phyloP scores from a whole-genome alignment of 768 basidiomycete genomes.

The Podaxis sp. region DNA sequence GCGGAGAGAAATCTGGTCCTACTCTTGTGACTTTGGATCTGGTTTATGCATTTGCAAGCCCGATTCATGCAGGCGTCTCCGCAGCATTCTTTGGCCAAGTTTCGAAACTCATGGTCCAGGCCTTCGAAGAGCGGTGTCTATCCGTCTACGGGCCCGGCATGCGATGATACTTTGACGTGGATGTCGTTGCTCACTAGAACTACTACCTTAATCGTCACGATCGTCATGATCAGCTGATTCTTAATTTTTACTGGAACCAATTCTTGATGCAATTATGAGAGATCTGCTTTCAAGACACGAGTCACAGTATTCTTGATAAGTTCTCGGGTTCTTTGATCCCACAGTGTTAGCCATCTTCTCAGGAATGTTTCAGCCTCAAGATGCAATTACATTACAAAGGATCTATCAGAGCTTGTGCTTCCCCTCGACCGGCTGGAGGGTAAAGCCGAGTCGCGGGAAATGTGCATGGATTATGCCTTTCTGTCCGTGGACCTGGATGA shows the following conservation, averaged over 20 bases:
- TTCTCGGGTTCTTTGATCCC: neutral
- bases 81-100: conserved; percentile 85
- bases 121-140: conserved; percentile 85
- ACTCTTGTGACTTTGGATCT: conserved; percentile 87
- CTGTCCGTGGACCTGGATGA: conserved; percentile 43
- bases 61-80: conserved; percentile 81
- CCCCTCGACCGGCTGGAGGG: conserved; percentile 21
- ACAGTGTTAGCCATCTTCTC: neutral
- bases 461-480: conserved; percentile 46
- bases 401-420: conserved; percentile 18
- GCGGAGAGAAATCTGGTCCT: conserved; percentile 33
- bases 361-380: neutral
- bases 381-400: neutral
- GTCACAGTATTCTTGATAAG: neutral
- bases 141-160: conserved; percentile 63
- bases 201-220: neutral
- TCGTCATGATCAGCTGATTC: neutral
- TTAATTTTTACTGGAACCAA: neutral
- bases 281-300: neutral
- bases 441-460: conserved; percentile 50
- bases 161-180: neutral
- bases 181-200: neutral
- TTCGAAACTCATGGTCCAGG: conserved; percentile 85
- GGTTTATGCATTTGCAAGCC: conserved; percentile 84
- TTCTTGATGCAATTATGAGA: neutral